A percentile compares a stretch with the other conserved stretches of the same genome.
Conservation (phyloP, 2,329 filamentous ascomycete species). For the Sporothrix inflata region DNA sequence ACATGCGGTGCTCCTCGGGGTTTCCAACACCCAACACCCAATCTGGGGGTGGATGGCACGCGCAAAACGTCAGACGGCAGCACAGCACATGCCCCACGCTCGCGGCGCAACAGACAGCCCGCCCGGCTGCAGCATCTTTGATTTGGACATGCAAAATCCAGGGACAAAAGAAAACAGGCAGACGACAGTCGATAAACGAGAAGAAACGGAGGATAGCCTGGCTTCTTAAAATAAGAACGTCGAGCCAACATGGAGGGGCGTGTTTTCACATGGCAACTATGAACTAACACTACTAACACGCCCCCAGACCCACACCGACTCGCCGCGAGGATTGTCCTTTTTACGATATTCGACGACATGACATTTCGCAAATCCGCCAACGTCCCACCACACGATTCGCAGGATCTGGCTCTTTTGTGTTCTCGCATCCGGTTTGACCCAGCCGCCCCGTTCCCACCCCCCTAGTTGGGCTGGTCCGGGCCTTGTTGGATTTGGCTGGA, state of each 20-base stretch:
- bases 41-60: background rate
- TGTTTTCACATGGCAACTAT: background rate
- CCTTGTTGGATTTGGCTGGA: background rate
- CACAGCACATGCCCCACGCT: conserved; percentile 12
- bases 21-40: background rate
- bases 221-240: background rate
- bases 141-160: background rate
- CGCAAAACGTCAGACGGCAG: conserved; percentile 14
- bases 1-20: background rate
- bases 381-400: background rate
- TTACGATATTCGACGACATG: background rate
- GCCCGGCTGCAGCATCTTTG: background rate
- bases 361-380: conserved; percentile 6
- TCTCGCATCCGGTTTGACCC: conserved; percentile 22
- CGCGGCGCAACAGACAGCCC: background rate
- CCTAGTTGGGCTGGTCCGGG: background rate
- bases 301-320: background rate
- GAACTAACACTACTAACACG: background rate
- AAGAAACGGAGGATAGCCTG: background rate
- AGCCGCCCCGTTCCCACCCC: background rate
- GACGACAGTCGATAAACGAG: background rate
- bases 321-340: background rate
- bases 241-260: background rate
- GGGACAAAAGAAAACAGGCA: background rate
- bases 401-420: background rate